Conservation (phyloP, 202 grass and related monocot genomes). For the Cymbopogon flexuosus region DNA sequence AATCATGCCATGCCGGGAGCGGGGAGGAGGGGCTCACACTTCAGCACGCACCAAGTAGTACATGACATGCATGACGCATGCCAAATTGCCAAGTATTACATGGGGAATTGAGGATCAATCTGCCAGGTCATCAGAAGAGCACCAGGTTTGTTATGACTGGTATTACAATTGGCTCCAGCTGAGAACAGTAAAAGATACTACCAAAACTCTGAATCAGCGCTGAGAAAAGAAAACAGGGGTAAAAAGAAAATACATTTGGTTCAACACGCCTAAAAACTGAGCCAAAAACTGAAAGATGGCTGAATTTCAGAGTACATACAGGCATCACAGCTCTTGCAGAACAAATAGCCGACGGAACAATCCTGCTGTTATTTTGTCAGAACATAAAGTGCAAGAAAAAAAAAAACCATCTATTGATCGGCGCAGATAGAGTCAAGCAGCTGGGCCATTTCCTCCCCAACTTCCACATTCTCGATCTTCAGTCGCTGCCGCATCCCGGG, state of each 20-base stretch:
- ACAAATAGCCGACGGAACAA: background rate
- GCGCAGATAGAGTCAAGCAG: constrained; percentile 57
- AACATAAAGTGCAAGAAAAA: background rate
- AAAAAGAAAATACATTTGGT: background rate
- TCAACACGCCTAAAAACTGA: background rate
- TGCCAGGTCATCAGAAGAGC: no score
- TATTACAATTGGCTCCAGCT: background rate
- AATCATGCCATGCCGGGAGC: no score
- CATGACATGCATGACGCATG: background rate
- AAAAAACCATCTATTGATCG: background rate
- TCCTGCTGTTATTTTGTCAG: constrained; percentile 37
- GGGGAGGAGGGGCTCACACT: no score
- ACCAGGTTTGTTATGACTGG: background rate
- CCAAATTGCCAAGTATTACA: no score
- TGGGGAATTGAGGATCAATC: no score
- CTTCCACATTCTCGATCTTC: constrained; percentile 62
- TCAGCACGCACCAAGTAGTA: background rate
- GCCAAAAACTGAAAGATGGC: background rate
- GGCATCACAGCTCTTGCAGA: background rate
- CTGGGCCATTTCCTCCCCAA: constrained; percentile 38
- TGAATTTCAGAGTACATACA: background rate
- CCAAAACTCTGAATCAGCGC: background rate
- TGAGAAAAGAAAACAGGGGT: background rate
- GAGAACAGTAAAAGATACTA: background rate
- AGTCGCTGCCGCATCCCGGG: constrained; percentile 67